Base-by-base conservation (phyloP, 352 stramenopile species). In the Phytophthora tentaculata region DNA sequence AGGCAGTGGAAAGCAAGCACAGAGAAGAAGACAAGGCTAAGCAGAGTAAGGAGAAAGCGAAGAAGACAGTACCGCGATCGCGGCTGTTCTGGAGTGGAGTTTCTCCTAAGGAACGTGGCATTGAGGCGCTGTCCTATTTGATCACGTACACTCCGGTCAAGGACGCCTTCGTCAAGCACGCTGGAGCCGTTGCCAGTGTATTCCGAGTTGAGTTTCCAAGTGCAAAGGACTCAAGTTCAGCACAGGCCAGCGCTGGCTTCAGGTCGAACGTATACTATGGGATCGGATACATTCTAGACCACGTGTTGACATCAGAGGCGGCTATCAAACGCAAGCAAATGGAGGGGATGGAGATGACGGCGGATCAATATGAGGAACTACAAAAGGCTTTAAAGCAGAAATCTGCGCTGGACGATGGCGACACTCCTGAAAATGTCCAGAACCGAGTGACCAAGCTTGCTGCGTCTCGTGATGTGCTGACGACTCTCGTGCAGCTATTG, bases 311-410 rank as follows among this genome's bases (percentile, higher is more conserved):
- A 22, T 97, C 94, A 26, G 93, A 98, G 62, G 83, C 97, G 56
- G 91, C 96, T 50, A 83, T 99, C 6, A 96, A 97, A 55, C 97
- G 92, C 59, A 97, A 99, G 79, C 90, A 98, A 65, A 98, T 99
- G 81, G 86, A 96, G 29, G 95, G 95, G 10, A 98, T 98, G 81
- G 96, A 99, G 65, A 93, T 99, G 60, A 98, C 95, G 0, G 86
- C 96, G 32, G 96, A 99, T 62, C 96, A 99, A 76, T 99, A 99
- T 74, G 96, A 99, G 83, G 89, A 99, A 74, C 80, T 99, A 17
- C 93, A 98, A 75, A 90, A 96, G 53, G 88, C 98, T 49, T 78
- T 96, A 19, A 96, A 96, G 58, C 92, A 97, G 59, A 98, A 99
- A 69, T 98, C 95, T 14, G 80, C 92, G 26, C 87, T 99, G 49